phyloP scores from a whole-genome alignment of 257 asterid species.

The Dorcoceras hygrometricum region DNA sequence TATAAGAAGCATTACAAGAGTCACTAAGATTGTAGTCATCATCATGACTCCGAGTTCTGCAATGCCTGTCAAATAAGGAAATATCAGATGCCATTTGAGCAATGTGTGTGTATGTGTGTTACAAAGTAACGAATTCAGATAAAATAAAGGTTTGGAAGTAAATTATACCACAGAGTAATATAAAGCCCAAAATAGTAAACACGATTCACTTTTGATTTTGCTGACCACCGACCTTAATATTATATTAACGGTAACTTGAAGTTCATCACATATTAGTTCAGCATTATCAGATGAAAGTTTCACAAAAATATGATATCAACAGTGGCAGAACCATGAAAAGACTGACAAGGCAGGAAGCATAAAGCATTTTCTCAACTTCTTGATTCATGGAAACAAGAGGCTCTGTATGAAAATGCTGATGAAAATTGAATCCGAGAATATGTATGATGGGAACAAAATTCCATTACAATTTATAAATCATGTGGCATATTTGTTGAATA shows the following conservation, averaged over 20 bases:
- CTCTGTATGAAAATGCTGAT: neutral
- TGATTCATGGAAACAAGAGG: neutral
- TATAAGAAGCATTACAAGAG: constrained; percentile 94
- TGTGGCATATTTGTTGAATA: neutral
- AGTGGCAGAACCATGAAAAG: neutral
- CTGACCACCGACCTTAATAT: neutral
- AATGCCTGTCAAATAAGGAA: constrained; percentile 45
- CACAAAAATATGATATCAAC: neutral
- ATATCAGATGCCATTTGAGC: neutral
- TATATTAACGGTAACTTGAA: too few relatives aligned
- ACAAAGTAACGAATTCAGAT: too few relatives aligned
- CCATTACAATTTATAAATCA: neutral
- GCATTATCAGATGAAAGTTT: neutral
- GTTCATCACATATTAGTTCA: neutral
- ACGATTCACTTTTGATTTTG: neutral
- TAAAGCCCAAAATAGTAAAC: neutral
- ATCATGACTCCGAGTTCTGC: constrained; percentile 99
- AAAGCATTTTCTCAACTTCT: neutral
- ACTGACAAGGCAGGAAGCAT: neutral
- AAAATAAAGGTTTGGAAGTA: too few relatives aligned
- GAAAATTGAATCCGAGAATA: neutral
- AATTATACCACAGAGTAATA: neutral
- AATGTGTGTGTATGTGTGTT: neutral
- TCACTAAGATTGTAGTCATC: constrained; percentile 82
- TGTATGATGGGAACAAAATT: neutral